phyloP scores from a whole-genome alignment of 768 basidiomycete genomes.

The Auricularia sp. region DNA sequence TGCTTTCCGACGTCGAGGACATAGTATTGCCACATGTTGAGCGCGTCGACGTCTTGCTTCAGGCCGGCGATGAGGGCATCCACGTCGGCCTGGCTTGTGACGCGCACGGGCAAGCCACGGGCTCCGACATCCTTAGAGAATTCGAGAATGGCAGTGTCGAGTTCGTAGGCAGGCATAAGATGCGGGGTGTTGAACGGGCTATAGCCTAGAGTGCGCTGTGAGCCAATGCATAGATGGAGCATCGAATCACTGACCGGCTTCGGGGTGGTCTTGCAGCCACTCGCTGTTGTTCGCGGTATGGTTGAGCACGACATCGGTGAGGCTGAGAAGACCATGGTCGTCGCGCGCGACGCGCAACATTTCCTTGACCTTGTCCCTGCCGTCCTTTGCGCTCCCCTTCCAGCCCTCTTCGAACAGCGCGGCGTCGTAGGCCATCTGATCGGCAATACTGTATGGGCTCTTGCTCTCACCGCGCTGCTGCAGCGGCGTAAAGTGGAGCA shows the following conservation, averaged over 20 bases:
- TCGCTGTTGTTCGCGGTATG: constrained; percentile 92
- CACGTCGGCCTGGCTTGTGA: constrained; percentile 62
- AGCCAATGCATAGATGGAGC: background rate
- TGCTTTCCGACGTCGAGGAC: constrained; percentile 68
- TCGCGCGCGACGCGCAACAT: constrained; percentile 62
- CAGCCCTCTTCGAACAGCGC: constrained; percentile 43
- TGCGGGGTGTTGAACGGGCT: constrained; percentile 89
- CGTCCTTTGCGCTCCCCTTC: constrained; percentile 36
- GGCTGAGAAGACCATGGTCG: constrained; percentile 76
- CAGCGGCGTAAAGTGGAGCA: constrained; percentile 94
- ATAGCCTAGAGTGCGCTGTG: constrained; percentile 46
- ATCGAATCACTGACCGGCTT: constrained; percentile 59
- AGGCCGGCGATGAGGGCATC: constrained; percentile 57
- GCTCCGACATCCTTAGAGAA: constrained; percentile 60
- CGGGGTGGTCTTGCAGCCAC: constrained; percentile 90
- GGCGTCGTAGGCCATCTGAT: constrained; percentile 79
- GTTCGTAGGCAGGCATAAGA: constrained; percentile 81
- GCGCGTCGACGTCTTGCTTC: constrained; percentile 44
- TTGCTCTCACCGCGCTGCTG: constrained; percentile 84
- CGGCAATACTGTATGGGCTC: constrained; percentile 88
- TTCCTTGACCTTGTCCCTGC: constrained; percentile 49
- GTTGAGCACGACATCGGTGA: constrained; percentile 95
- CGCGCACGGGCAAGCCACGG: constrained; percentile 59
- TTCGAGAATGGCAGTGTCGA: constrained; percentile 78
- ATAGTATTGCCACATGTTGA: constrained; percentile 90